These are phyloP conservation scores for Imleria badia DNA, from an alignment of 768 basidiomycete genomes.

Conservation along the genomic window DNA sequence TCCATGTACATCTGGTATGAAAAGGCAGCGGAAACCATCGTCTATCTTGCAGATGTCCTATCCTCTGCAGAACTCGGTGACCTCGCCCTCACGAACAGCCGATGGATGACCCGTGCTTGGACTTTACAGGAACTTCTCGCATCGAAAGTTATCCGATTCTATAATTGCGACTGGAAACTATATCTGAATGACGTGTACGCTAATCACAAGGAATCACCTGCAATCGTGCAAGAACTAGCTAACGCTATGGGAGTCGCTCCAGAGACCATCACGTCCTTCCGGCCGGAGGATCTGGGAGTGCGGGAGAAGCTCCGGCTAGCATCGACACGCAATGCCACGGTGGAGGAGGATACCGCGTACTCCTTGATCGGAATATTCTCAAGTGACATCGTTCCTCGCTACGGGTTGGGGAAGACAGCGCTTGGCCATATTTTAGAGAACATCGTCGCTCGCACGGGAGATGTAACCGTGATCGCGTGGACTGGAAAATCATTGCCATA, in stretches of 20 bases:
- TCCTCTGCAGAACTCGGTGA: neutral
- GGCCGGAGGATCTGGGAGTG: neutral
- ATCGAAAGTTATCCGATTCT: constrained; percentile 13
- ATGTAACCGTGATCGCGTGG: constrained; percentile 9
- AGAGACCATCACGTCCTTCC: neutral
- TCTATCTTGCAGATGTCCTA: neutral
- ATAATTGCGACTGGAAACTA: constrained; percentile 4
- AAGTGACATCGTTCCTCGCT: constrained; percentile 1
- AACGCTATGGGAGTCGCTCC: constrained; percentile 1
- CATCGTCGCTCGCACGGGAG: constrained; percentile 3
- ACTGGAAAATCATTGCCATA: constrained; percentile 2
- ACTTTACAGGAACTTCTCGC: constrained; percentile 13
- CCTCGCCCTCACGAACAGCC: neutral
- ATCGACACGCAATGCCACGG: constrained; percentile 1
- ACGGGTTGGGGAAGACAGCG: constrained; percentile 1
- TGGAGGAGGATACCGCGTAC: constrained; percentile 10
- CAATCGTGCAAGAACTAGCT: constrained; percentile 9
- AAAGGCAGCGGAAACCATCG: neutral
- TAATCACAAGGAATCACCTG: constrained; percentile 12
- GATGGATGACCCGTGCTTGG: constrained; percentile 14
- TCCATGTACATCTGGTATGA: neutral
- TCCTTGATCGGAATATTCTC: constrained; percentile 13
- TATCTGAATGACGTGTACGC: constrained; percentile 1
- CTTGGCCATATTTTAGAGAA: constrained; percentile 6
- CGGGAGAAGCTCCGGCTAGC: constrained; percentile 10